Conservation (phyloP, 2,329 filamentous ascomycete genomes). For the Remersonia thermophila region DNA sequence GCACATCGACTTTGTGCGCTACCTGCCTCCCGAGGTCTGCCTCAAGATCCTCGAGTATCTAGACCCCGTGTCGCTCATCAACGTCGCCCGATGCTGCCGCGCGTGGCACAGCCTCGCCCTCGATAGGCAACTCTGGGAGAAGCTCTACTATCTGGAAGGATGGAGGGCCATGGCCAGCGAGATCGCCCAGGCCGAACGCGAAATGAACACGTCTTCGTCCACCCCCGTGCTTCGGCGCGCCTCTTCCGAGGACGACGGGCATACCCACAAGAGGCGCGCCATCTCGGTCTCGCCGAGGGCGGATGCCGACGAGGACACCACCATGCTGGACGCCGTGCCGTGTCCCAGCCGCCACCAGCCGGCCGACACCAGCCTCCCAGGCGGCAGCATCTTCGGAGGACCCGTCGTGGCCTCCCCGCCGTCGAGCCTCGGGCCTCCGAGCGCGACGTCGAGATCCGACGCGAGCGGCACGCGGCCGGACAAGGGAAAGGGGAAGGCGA, state of each 20-base stretch:
- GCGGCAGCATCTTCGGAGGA: slow-evolving; percentile 22
- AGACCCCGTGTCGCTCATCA: slow-evolving; percentile 66
- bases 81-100: slow-evolving; percentile 65
- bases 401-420: slow-evolving; percentile 4
- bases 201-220: slow-evolving; percentile 30
- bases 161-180: slow-evolving; percentile 63
- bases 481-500: slow-evolving; percentile 25
- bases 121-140: slow-evolving; percentile 78
- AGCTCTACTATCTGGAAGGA: slow-evolving; percentile 71
- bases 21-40: slow-evolving; percentile 82
- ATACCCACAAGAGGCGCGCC: slow-evolving; percentile 42
- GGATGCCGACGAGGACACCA: slow-evolving; percentile 34
- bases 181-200: slow-evolving; percentile 53
- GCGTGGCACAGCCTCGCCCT: slow-evolving; percentile 71
- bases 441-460: slow-evolving; percentile 21
- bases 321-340: slow-evolving; percentile 26
- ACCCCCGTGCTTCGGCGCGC: slow-evolving; percentile 29
- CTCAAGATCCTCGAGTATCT: slow-evolving; percentile 81
- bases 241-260: slow-evolving; percentile 34
- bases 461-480: slow-evolving; percentile 18
- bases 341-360: slow-evolving; percentile 17
- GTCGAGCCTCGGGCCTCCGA: slow-evolving; percentile 23
- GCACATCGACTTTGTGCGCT: slow-evolving; percentile 81
- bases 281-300: slow-evolving; percentile 27
- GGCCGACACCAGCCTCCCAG: slow-evolving; percentile 13